These are phyloP conservation scores for Termitomyces eurrhizus DNA, from an alignment of 768 basidiomycete genomes.

Conservation along the genomic window DNA sequence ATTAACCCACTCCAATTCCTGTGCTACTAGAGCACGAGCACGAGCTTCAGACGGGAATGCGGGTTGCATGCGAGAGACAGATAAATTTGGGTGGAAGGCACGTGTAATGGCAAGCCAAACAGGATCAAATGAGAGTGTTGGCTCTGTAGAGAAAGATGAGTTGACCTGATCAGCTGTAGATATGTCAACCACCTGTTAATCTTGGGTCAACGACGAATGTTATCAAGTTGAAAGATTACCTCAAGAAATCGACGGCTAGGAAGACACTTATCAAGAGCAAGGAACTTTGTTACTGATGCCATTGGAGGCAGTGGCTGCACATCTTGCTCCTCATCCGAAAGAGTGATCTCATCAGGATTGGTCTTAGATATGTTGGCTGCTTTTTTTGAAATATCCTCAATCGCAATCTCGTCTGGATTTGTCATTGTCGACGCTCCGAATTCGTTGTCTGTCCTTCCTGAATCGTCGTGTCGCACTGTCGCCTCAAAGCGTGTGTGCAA, in stretches of 20 bases:
- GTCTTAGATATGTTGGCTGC: not conserved
- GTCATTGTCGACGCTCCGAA: not conserved
- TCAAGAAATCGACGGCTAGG: slow-evolving; percentile 76
- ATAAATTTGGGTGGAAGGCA: slow-evolving; percentile 79
- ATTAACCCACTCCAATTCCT: slow-evolving; percentile 66
- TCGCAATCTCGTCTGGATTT: slow-evolving; percentile 35
- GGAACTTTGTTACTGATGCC: slow-evolving; percentile 59
- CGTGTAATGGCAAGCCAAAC: slow-evolving; percentile 94
- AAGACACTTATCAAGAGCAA: slow-evolving; percentile 91
- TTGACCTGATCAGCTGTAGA: slow-evolving; percentile 21
- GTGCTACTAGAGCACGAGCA: slow-evolving; percentile 49
- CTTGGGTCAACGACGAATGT: not conserved
- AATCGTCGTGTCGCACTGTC: slow-evolving; percentile 39
- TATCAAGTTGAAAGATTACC: slow-evolving; percentile 33
- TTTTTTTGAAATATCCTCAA: slow-evolving; percentile 31
- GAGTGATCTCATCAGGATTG: slow-evolving; percentile 37
- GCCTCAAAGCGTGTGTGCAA: slow-evolving; percentile 87
- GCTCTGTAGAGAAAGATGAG: slow-evolving; percentile 11
- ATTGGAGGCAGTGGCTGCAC: slow-evolving; percentile 21
- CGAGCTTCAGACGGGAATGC: slow-evolving; percentile 57
- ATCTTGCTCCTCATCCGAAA: slow-evolving; percentile 45
- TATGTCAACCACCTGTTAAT: slow-evolving; percentile 67
- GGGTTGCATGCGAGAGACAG: slow-evolving; percentile 43
- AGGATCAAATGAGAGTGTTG: slow-evolving; percentile 67
- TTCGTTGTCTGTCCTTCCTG: not conserved